A percentile compares a stretch with the other conserved stretches of the same genome.
phyloP scores from a whole-genome alignment of 192 early-diverging fungal genomes.

The Coemansia sp. region DNA sequence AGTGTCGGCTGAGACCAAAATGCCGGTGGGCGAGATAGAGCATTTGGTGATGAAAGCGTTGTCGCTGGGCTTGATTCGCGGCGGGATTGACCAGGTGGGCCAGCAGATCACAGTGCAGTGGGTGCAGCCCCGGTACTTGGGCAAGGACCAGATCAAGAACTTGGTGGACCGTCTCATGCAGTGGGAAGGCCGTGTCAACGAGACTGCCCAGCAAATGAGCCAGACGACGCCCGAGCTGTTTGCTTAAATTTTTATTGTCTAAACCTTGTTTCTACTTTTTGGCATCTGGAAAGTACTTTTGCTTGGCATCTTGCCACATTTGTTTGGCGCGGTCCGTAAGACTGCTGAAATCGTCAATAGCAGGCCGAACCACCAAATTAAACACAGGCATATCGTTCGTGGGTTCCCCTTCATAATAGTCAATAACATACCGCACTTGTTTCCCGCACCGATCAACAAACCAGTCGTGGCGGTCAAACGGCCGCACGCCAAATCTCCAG shows the following conservation, averaged over 20 bases:
- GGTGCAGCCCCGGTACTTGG: slow-evolving; percentile 97
- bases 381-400: slow-evolving; percentile 81
- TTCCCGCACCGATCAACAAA: slow-evolving; percentile 85
- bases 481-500: slow-evolving; percentile 68
- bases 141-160: slow-evolving; percentile 81
- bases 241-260: slow-evolving; percentile 12
- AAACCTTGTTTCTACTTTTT: too few species aligned
- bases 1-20: slow-evolving; percentile 78
- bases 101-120: slow-evolving; percentile 85
- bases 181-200: slow-evolving; percentile 83
- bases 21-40: slow-evolving; percentile 71
- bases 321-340: slow-evolving; percentile 65
- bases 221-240: slow-evolving; percentile 48
- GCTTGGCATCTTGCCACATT: slow-evolving; percentile 53
- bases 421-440: slow-evolving; percentile 93
- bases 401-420: slow-evolving; percentile 84
- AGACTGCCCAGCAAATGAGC: slow-evolving; percentile 47
- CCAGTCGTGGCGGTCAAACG: slow-evolving; percentile 99
- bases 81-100: slow-evolving; percentile 95
- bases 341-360: slow-evolving; percentile 74
- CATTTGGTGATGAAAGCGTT: slow-evolving; percentile 98
- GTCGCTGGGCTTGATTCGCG: slow-evolving; percentile 86
- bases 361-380: slow-evolving; percentile 92
- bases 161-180: slow-evolving; percentile 78
- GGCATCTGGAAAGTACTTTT: slow-evolving; percentile 25